A percentile compares a stretch with the other conserved stretches of the same genome.
Conservation (phyloP, 2,329 filamentous ascomycete species). For the Alternaria novae-zelandiae region DNA sequence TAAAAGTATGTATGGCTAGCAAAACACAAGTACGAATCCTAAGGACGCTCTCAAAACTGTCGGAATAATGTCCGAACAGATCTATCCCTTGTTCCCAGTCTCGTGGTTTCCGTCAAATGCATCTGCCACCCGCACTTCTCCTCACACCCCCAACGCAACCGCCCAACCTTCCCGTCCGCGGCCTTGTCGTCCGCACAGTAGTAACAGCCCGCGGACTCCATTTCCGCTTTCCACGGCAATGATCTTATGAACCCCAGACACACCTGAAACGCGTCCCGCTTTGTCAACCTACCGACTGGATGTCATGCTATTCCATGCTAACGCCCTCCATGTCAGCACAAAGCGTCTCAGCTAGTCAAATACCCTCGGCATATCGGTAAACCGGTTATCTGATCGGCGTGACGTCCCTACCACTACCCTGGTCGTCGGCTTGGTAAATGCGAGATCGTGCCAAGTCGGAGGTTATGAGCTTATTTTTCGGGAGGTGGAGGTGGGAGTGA, state of each 20-base stretch:
- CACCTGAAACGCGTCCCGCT: background rate
- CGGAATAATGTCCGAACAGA: background rate
- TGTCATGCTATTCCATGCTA: background rate
- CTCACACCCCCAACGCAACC: background rate
- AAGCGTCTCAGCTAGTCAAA: background rate
- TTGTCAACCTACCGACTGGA: background rate
- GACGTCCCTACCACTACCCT: background rate
- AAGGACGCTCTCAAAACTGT: background rate
- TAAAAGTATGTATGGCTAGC: background rate
- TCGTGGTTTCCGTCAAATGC: background rate
- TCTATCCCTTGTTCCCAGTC: background rate
- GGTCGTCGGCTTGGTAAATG: background rate
- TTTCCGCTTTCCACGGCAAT: background rate
- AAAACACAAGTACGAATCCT: background rate
- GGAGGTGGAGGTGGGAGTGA: background rate
- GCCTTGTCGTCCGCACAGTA: background rate
- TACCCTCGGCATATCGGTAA: background rate
- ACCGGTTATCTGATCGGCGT: background rate
- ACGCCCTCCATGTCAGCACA: background rate
- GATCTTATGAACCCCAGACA: background rate
- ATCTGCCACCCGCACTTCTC: background rate
- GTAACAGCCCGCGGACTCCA: background rate
- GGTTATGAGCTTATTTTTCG: background rate
- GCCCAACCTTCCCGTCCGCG: background rate
- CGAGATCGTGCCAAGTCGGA: background rate